Evolutionary conservation across 805 yeast genomes (phyloP).

Genomic region (Wickerhamomyces ciferrii): DNA sequence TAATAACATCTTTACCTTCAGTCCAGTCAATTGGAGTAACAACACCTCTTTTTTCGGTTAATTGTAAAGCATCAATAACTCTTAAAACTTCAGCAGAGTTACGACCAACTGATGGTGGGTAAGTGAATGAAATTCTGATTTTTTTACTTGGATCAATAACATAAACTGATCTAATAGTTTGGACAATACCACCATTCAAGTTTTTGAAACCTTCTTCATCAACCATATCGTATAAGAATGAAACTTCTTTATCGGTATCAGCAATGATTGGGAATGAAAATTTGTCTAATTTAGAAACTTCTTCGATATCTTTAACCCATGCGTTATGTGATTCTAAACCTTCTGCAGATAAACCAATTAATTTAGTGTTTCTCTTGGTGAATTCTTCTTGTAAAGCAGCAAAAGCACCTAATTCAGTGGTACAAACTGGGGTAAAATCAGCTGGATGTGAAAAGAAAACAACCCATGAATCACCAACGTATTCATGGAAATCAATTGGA

Average conservation of each 20-base stretch:
- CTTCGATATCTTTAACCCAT: constrained; percentile 92
- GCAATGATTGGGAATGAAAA: constrained; percentile 90
- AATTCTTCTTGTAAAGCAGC: constrained; percentile 87
- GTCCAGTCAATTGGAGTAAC: constrained; percentile 93
- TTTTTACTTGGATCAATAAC: constrained; percentile 88
- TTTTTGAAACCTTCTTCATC: constrained; percentile 80
- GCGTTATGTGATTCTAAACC: constrained; percentile 70
- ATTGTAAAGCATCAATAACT: constrained; percentile 83
- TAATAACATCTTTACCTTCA: constrained; percentile 85
- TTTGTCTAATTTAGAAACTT: constrained; percentile 63
- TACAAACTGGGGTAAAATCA: constrained; percentile 95
- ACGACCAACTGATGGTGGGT: constrained; percentile 94
- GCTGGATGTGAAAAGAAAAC: constrained; percentile 92
- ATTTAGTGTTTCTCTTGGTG: constrained; percentile 76
- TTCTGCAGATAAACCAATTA: constrained; percentile 88
- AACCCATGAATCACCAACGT: constrained; percentile 81
- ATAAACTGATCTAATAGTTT: constrained; percentile 90
- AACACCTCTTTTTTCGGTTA: constrained; percentile 75
- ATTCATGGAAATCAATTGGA: constrained; percentile 80
- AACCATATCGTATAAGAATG: constrained; percentile 81
- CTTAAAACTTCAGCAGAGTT: constrained; percentile 90
- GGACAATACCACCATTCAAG: constrained; percentile 65
- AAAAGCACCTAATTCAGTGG: constrained; percentile 93
- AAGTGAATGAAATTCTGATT: constrained; percentile 78
- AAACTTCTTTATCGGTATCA: constrained; percentile 79